Base-by-base conservation (phyloP, 1,139 yeast species). In the Pichia sp. region DNA sequence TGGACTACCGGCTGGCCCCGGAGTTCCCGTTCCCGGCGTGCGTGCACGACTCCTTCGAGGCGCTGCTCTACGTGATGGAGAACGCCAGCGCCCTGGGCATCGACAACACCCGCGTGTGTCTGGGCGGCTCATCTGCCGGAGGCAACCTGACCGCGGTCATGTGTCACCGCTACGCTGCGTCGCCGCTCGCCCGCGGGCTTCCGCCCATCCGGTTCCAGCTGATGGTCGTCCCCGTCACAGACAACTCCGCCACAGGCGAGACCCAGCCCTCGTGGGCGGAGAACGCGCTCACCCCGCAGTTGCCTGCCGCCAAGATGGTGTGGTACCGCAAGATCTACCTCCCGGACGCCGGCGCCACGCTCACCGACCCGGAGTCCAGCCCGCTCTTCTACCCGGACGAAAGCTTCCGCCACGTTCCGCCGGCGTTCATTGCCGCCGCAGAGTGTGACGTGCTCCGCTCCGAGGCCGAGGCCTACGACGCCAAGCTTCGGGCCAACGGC, bases 1-100 rank as follows among this genome's bases (percentile, higher is more conserved):
- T 76, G 8, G 79, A 77, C 59, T 77, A 77, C 62, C 60, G 80
- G 43, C 64, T 75, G 52, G 81, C 81, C 0, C 84, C 84, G 1
- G 81, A 79, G 61, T 63, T 70, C 55, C 80, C 80, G 15, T 79
- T 70, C 59, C 84, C 84, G 2, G 77, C 79, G 7, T 72, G 76
- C 49, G 74, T 75, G 4, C 73, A 77, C n/a, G 82, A 78, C 63
- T 63, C 79, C 23, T 76, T 67, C 61, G 80, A 74, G 50, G 66
- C 72, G 8, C 56, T 67, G 10, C 38, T 64, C 30, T 68, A 63
- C 55, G 44, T 64, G 23, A 59, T 62, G 55, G 62, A 66, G 26
- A 54, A 55, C 11, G 55, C 59, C 4, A 40, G 40, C 19, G 47
- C 59, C 13, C 61, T 75, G 38, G 67, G 66, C 5, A 67, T 74